Percentiles rank a stretch among this genome's conserved stretches.
Conservation (phyloP, 768 basidiomycete genomes). For the Pseudohyphozyma bogoriensis region DNA sequence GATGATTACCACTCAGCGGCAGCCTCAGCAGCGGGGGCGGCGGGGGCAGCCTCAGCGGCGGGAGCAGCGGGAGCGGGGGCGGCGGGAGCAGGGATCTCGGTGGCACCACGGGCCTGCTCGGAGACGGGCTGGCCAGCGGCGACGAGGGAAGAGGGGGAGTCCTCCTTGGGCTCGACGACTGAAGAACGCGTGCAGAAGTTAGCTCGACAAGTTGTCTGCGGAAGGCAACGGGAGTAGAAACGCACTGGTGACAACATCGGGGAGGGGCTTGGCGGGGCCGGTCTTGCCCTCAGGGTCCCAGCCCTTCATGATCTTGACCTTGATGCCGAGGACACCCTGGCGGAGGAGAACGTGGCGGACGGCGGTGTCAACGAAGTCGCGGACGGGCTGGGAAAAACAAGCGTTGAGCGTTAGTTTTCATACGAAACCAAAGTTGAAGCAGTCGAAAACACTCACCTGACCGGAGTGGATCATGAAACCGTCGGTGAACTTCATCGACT, state of each 20-base stretch:
- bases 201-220: neutral
- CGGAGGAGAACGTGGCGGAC: slow-evolving; percentile 95
- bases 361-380: slow-evolving; percentile 94
- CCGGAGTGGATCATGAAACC: slow-evolving; percentile 70
- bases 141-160: slow-evolving; percentile 28
- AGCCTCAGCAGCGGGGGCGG: slow-evolving; percentile 1
- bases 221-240: neutral
- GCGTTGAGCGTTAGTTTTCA: slow-evolving; percentile 56
- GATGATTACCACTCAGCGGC: no score
- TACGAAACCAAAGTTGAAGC: neutral
- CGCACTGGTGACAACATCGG: slow-evolving; percentile 80
- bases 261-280: slow-evolving; percentile 87
- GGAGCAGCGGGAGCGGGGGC: slow-evolving; percentile 13
- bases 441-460: neutral
- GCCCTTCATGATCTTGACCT: slow-evolving; percentile 99
- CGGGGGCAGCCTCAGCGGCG: slow-evolving; percentile 11
- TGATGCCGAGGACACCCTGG: slow-evolving; percentile 99
- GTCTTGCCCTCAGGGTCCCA: slow-evolving; percentile 81
- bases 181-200: neutral
- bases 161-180: slow-evolving; percentile 36
- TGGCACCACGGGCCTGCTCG: slow-evolving; percentile 12
- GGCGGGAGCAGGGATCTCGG: slow-evolving; percentile 3
- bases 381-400: slow-evolving; percentile 60
- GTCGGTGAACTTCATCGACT: slow-evolving; percentile 99
- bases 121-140: slow-evolving; percentile 26